Evolutionary conservation across 1,284 basidiomycete genomes (phyloP), one percentile per base, ranked within the genome.

Genomic region (Pseudozyma flocculosa): DNA sequence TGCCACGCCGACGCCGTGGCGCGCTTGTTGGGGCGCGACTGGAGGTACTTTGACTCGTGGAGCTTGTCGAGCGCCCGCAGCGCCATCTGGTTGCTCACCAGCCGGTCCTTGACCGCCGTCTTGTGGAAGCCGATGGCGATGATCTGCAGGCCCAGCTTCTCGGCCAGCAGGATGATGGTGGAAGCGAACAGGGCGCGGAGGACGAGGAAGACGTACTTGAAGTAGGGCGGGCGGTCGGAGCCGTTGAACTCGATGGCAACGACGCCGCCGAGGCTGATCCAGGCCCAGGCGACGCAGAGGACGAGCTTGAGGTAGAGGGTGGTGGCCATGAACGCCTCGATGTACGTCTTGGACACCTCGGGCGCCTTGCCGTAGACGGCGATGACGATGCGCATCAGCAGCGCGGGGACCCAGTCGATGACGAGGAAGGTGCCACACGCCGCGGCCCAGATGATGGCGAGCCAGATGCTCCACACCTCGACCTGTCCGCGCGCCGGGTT

Each of bases 111-210:
- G 50, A 75, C 53, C 26, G 73, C 63, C n/a, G 61, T 70, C 47
- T 70, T 70, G 63, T 76, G 74, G 54, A 76, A 76, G 51, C 73
- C 72, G 67, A 71, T 73, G 23, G 67, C 69, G 29, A 75, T 47
- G 40, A 69, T 50, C 41, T 68, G 65, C 8, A 76, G 61, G 4
- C 44, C 48, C 1, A 75, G 48, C 51, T 76, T 76, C 43, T 76
- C 74, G 14, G 51, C 66, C 11, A 70, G 48, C 19, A 75, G 24
- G 38, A 76, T 61, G 57, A 75, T 44, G 36, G 58, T 55, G 5
- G 73, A 66, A 13, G 69, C 74, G 42, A 76, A 76, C 34, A 75
- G 55, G 10, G 73, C 49, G 19, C 61, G 47, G 24, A 76, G 49
- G 29, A 66, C 52, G 11, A 52, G 48, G 46, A 69, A 59, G 43